phyloP scores from a whole-genome alignment of 257 asterid species.

The Solanum gandarillasii region DNA sequence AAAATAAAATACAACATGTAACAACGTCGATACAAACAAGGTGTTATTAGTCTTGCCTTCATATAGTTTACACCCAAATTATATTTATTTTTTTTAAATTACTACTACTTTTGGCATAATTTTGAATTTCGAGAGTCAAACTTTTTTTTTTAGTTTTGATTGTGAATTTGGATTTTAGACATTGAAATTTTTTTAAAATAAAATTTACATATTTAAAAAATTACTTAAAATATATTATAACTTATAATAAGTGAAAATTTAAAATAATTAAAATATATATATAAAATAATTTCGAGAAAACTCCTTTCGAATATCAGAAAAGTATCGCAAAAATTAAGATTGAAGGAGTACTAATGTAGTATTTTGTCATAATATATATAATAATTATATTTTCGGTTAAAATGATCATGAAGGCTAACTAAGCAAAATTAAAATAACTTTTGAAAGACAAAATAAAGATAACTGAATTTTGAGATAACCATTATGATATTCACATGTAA shows the following conservation, averaged over 20 bases:
- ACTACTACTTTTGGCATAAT: not conserved
- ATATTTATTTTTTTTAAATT: too few relatives aligned
- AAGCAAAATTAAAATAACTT: too few relatives aligned
- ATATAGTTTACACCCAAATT: not conserved
- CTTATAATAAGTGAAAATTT: not conserved
- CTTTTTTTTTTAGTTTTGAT: not conserved
- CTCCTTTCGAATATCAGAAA: not conserved
- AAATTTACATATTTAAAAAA: too few relatives aligned
- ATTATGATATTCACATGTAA: not conserved
- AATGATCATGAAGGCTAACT: too few relatives aligned
- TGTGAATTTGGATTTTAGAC: not conserved
- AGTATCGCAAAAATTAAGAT: not conserved
- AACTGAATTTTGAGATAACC: not conserved
- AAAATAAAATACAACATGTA: too few relatives aligned
- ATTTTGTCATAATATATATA: not conserved
- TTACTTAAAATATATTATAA: not conserved
- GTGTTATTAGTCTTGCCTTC: not conserved
- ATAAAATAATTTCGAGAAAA: accelerated
- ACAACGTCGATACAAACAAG: too few relatives aligned
- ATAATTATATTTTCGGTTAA: too few relatives aligned
- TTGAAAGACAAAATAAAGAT: too few relatives aligned
- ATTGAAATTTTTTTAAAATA: too few relatives aligned
- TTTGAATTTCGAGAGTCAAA: not conserved
- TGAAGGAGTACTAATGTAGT: not conserved
- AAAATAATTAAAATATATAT: too few relatives aligned